Evolutionary conservation across 495 filamentous ascomycete species (phyloP), one percentile per base, ranked within the genome.

Genomic region (Mycothermus thermophilus): DNA sequence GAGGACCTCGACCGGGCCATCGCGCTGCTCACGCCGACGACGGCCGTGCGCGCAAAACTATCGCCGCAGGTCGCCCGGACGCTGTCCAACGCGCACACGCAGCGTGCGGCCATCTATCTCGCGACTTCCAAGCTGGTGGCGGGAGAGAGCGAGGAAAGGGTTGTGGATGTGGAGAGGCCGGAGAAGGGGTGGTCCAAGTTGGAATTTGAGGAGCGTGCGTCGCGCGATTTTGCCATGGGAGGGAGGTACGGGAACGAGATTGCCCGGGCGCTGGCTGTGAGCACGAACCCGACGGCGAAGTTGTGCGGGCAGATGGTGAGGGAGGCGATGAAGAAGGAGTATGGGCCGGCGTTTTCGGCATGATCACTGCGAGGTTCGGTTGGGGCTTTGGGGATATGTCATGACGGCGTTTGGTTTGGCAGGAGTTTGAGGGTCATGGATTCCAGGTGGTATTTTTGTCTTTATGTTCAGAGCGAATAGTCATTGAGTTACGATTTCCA

Each of bases 291-390:
- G 21, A 82, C 81, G 44, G 83, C 83, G 17, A 92, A 86, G 64
- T 66, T 92, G 50, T 93, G 85, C 59, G 85, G 83, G 10, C 72
- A 72, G 19, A 90, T 93, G 62, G 83, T 93, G 8, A 76, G 74
- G 55, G 79, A 88, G 62, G 83, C 82, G 26, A 72, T 93, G 71
- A 76, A 67, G 61, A 81, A 77, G 61, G 85, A 93, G 58, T 68
- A 68, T 34, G 64, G 63, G 2, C 51, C 56, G 7, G 49, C 44
- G 17, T 58, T 54, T 42, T 49, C 43, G 27, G 37, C 31, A 42
- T 63, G 29, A 55, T 21, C 11, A n/a, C n/a, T n/a, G n/a, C n/a
- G n/a, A n/a, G n/a, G n/a, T n/a, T n/a, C n/a, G n/a, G 14, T 11
- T 5, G 0, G 14, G 25, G 17, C 25, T 5, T 10, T 20, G 22